Evolutionary conservation across 306 rosid species (phyloP).

Genomic region (Lagenaria siceraria): DNA sequence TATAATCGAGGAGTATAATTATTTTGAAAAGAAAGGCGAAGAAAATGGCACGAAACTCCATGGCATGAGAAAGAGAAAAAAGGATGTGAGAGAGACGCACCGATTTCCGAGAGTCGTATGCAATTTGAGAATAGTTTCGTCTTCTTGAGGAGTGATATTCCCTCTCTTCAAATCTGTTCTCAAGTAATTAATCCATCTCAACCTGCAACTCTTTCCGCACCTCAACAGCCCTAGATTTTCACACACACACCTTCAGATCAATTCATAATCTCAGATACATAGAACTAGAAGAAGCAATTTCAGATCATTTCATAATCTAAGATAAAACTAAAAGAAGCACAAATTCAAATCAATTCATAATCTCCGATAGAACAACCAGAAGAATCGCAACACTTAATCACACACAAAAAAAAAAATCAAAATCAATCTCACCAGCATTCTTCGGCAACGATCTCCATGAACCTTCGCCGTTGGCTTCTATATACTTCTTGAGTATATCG

Average conservation of each 20-base stretch:
- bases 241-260: neutral
- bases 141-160: conserved; percentile 67
- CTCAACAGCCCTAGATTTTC: conserved; percentile 12
- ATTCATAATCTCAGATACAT: neutral
- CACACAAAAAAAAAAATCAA: neutral
- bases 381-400: neutral
- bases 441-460: conserved; percentile 79
- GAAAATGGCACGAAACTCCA: neutral
- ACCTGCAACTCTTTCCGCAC: conserved; percentile 36
- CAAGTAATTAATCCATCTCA: conserved; percentile 84
- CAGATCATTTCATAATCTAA: neutral
- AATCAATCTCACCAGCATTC: conserved; percentile 54
- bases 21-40: neutral
- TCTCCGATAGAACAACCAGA: neutral
- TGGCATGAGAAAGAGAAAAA: neutral
- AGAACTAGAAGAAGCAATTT: neutral
- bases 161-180: conserved; percentile 86
- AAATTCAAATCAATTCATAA: neutral
- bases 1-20: neutral
- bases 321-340: neutral
- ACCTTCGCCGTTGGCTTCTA: conserved; percentile 57
- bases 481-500: conserved; percentile 45
- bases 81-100: conserved; percentile 14
- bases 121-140: conserved; percentile 67
- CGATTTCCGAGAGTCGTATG: conserved; percentile 66